A percentile compares a stretch with the other conserved stretches of the same genome.
Conservation (phyloP, 2,329 filamentous ascomycete species). For the Penicillium sp. region DNA sequence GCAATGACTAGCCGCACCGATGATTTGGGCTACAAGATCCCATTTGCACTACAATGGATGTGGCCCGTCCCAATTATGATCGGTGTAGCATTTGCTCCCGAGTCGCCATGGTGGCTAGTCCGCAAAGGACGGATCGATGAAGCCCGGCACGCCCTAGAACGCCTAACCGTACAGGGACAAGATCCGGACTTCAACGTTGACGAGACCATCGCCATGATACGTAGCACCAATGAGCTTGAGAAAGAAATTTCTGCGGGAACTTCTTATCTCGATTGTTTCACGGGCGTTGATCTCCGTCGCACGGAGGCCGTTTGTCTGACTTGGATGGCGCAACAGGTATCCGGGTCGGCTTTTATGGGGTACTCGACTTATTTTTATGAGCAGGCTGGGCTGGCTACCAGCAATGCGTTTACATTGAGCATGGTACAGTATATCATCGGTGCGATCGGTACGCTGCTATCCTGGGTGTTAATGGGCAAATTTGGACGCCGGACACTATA, state of each 20-base stretch:
- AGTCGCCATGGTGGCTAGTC: conserved; percentile 36
- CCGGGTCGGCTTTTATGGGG: conserved; percentile 31
- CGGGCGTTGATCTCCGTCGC: conserved; percentile 4
- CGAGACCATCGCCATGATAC: conserved; percentile 14
- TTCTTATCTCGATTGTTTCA: conserved; percentile 9
- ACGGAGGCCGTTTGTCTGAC: conserved; percentile 8
- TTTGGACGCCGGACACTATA: conserved; percentile 45
- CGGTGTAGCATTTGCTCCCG: conserved; percentile 45
- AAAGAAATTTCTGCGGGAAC: background rate
- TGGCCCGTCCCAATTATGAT: conserved; percentile 49
- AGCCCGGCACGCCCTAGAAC: conserved; percentile 39
- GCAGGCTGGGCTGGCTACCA: conserved; percentile 21
- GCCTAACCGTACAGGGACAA: conserved; percentile 50
- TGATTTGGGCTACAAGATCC: conserved; percentile 52
- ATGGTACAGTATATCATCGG: conserved; percentile 51
- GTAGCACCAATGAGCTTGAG: conserved; percentile 9
- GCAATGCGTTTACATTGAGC: conserved; percentile 23
- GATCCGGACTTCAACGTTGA: conserved; percentile 65
- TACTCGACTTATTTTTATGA: conserved; percentile 39
- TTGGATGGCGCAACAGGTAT: conserved; percentile 28
- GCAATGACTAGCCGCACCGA: conserved; percentile 30
- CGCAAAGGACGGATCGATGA: conserved; percentile 42
- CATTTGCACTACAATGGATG: conserved; percentile 52
- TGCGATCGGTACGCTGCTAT: conserved; percentile 51
- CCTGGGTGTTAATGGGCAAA: conserved; percentile 49